Percentiles rank a stretch among this genome's conserved stretches.
Conservation (phyloP, 371 early-diverging fungal species). For the Choanephora cucurbitarum region DNA sequence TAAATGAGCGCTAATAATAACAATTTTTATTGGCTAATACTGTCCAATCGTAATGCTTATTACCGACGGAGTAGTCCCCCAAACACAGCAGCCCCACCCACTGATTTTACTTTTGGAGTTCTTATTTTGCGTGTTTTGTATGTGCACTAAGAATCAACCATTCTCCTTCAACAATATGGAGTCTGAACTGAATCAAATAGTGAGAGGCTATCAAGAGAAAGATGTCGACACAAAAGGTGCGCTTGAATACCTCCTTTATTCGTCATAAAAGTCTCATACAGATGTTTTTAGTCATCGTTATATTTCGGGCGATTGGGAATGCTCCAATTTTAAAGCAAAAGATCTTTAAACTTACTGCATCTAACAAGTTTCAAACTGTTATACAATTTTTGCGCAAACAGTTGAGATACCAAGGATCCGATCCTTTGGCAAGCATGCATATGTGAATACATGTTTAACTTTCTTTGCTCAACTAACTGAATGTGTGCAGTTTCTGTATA, state of each 20-base stretch:
- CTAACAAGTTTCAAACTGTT: conserved; percentile 82
- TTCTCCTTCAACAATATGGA: too few species aligned
- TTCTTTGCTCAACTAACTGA: too few species aligned
- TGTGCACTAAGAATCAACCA: too few species aligned
- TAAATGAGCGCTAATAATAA: too few species aligned
- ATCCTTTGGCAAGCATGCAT: conserved; percentile 70
- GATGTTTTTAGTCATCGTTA: conserved; percentile 78
- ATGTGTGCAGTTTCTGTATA: conserved; percentile 75
- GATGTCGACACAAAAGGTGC: not conserved
- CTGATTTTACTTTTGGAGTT: too few species aligned
- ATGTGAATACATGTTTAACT: not conserved
- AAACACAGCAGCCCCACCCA: too few species aligned
- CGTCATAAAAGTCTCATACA: too few species aligned
- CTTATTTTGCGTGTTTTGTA: too few species aligned
- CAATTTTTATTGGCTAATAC: too few species aligned
- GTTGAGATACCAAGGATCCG: conserved; percentile 71
- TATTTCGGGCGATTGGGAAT: conserved; percentile 86
- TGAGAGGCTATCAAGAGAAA: not conserved
- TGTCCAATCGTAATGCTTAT: too few species aligned
- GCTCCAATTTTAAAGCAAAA: conserved; percentile 90
- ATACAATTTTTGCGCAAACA: conserved; percentile 85
- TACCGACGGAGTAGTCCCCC: too few species aligned
- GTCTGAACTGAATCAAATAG: too few species aligned
- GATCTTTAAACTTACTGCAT: conserved; percentile 80
- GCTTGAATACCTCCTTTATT: not conserved